phyloP scores from a whole-genome alignment of 768 basidiomycete genomes.

The Tulasnella sp. region DNA sequence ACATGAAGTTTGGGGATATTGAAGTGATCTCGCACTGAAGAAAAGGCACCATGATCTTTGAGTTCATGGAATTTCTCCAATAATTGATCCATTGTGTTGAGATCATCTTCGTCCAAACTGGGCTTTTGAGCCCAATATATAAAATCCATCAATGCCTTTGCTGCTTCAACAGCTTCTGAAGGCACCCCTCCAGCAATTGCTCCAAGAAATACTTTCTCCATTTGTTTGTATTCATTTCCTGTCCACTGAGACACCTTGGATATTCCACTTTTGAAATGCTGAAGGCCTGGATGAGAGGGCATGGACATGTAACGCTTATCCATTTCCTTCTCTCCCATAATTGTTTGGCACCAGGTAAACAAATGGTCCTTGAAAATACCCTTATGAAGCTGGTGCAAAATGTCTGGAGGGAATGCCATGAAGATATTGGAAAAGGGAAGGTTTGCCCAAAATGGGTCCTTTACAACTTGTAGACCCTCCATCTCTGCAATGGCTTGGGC shows the following conservation, averaged over 20 bases:
- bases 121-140: background rate
- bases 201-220: slow-evolving; percentile 13
- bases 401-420: background rate
- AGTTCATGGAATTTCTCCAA: background rate
- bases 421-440: slow-evolving; percentile 15
- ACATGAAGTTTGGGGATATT: slow-evolving; percentile 36
- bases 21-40: slow-evolving; percentile 27
- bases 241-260: background rate
- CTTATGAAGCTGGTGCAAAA: slow-evolving; percentile 20
- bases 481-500: background rate
- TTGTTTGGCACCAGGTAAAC: background rate
- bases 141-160: slow-evolving; percentile 2
- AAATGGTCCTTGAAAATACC: slow-evolving; percentile 17
- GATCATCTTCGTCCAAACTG: background rate
- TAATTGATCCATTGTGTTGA: background rate
- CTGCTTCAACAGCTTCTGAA: background rate
- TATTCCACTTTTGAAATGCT: slow-evolving; percentile 7
- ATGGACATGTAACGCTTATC: background rate
- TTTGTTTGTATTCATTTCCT: slow-evolving; percentile 16
- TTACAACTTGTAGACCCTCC: background rate
- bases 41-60: background rate
- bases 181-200: background rate
- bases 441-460: slow-evolving; percentile 6
- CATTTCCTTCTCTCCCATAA: background rate
- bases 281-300: background rate